Evolutionary conservation across 768 basidiomycete genomes (phyloP).

Genomic region (Calvatia gigantea): DNA sequence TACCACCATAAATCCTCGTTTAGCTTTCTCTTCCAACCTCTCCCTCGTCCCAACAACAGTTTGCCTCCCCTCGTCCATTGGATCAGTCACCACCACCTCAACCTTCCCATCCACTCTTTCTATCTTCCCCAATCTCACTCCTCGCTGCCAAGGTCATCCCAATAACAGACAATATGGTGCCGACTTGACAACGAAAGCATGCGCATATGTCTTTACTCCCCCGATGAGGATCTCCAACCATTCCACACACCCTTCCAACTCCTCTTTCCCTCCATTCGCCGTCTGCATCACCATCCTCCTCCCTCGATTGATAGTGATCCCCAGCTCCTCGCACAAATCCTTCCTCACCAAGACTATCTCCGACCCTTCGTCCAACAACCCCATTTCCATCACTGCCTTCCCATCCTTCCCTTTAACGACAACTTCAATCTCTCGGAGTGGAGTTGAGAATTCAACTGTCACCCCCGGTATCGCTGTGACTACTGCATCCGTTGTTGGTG

Average conservation of each 20-base stretch:
- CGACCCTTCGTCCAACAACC: constrained; percentile 18
- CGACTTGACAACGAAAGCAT: constrained; percentile 19
- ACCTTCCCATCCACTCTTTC: background rate
- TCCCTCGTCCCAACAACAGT: background rate
- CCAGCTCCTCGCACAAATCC: constrained; percentile 15
- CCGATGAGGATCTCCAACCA: constrained; percentile 13
- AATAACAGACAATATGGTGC: constrained; percentile 19
- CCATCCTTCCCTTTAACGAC: constrained; percentile 2
- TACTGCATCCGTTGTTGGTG: background rate
- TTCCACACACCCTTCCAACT: constrained; percentile 15
- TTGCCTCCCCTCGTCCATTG: background rate
- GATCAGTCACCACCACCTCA: background rate
- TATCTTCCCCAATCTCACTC: constrained; percentile 12
- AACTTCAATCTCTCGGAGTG: constrained; percentile 13
- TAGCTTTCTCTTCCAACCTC: background rate
- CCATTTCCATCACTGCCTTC: background rate
- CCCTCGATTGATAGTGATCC: constrained; percentile 14
- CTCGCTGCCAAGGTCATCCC: constrained; percentile 19
- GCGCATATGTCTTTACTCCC: constrained; percentile 19
- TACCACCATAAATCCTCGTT: background rate
- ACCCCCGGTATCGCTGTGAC: background rate
- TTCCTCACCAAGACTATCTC: constrained; percentile 22
- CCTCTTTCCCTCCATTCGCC: constrained; percentile 16
- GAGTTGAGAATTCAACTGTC: constrained; percentile 4
- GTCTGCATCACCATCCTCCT: constrained; percentile 20